These are phyloP conservation scores for Cardamine occulta DNA, from an alignment of 345 rosid species.

Conservation along the genomic window DNA sequence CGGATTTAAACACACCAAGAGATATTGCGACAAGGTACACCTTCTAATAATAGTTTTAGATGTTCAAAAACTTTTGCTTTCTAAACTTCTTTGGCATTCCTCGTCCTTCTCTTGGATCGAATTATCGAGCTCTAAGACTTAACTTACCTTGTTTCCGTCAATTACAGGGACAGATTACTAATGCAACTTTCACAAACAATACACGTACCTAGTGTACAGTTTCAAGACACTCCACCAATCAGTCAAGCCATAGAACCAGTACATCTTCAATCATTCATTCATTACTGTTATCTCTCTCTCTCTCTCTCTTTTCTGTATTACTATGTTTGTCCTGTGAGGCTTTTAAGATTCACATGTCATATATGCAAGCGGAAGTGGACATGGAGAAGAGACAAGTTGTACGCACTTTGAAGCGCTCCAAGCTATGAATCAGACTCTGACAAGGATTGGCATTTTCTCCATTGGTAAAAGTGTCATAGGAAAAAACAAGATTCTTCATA, in stretches of 20 bases:
- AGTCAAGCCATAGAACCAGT: slow-evolving; percentile 21
- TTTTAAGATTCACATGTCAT: slow-evolving; percentile 11
- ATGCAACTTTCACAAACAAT: slow-evolving; percentile 10
- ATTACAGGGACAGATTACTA: slow-evolving; percentile 5
- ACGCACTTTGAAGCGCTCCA: slow-evolving; percentile 8
- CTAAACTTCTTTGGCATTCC: background rate
- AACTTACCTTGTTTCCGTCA: background rate
- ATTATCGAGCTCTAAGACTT: background rate
- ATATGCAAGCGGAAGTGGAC: slow-evolving; percentile 7
- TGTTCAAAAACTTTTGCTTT: background rate
- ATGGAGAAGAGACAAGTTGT: slow-evolving; percentile 20
- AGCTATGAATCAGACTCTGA: slow-evolving; percentile 29
- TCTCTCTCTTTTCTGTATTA: background rate
- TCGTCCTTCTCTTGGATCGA: background rate
- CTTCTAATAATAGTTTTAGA: background rate
- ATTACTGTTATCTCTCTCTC: background rate
- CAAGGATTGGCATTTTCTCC: background rate
- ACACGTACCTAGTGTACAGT: slow-evolving; percentile 33
- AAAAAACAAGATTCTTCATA: background rate
- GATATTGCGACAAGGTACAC: slow-evolving; percentile 4
- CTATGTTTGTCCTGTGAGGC: background rate
- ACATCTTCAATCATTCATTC: slow-evolving; percentile 1
- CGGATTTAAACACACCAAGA: background rate
- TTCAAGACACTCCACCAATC: slow-evolving; percentile 21
- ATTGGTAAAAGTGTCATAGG: slow-evolving; percentile 1